A percentile compares a stretch with the other conserved stretches of the same genome.
These are phyloP conservation scores for Microcyclosporella mali DNA, from an alignment of 2,329 filamentous ascomycete species.

Conservation along the genomic window DNA sequence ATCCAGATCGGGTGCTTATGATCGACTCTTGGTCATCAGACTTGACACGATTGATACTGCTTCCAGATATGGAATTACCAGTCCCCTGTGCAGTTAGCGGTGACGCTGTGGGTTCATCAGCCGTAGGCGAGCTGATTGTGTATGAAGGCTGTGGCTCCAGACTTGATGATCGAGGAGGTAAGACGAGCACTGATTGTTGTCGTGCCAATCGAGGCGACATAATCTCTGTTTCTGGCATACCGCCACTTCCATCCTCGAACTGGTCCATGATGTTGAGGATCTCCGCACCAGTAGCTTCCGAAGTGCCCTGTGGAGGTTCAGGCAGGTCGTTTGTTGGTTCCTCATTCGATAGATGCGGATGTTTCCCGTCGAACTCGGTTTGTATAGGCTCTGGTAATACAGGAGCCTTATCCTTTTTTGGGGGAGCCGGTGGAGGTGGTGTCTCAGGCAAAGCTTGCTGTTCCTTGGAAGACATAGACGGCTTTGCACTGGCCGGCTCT, in stretches of 20 bases:
- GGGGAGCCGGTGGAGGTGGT: slow-evolving; percentile 27
- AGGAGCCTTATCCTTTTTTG: slow-evolving; percentile 25
- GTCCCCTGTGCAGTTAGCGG: slow-evolving; percentile 21
- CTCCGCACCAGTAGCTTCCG: slow-evolving; percentile 54
- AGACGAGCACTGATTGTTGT: slow-evolving; percentile 70
- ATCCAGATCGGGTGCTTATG: slow-evolving; percentile 28
- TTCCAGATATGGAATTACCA: slow-evolving; percentile 22
- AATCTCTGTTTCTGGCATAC: slow-evolving; percentile 61
- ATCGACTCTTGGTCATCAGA: slow-evolving; percentile 26
- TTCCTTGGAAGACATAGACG: background rate
- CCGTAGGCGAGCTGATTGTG: slow-evolving; percentile 22
- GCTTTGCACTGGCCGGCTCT: slow-evolving; percentile 1
- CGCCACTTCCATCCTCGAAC: slow-evolving; percentile 70
- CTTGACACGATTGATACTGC: slow-evolving; percentile 17
- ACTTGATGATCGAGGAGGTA: slow-evolving; percentile 78
- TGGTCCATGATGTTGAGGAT: slow-evolving; percentile 98
- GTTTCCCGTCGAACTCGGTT: slow-evolving; percentile 28
- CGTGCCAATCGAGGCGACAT: slow-evolving; percentile 86
- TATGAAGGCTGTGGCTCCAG: slow-evolving; percentile 55
- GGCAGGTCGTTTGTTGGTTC: slow-evolving; percentile 33
- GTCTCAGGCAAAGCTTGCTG: slow-evolving; percentile 22
- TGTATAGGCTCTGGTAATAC: slow-evolving; percentile 7
- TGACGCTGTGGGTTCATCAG: slow-evolving; percentile 16
- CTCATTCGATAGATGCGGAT: slow-evolving; percentile 20
- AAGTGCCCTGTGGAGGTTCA: slow-evolving; percentile 41